Percentiles rank a stretch among this genome's conserved stretches.
phyloP scores from a whole-genome alignment of 208 protist genomes.

The Phytomonas serpens region DNA sequence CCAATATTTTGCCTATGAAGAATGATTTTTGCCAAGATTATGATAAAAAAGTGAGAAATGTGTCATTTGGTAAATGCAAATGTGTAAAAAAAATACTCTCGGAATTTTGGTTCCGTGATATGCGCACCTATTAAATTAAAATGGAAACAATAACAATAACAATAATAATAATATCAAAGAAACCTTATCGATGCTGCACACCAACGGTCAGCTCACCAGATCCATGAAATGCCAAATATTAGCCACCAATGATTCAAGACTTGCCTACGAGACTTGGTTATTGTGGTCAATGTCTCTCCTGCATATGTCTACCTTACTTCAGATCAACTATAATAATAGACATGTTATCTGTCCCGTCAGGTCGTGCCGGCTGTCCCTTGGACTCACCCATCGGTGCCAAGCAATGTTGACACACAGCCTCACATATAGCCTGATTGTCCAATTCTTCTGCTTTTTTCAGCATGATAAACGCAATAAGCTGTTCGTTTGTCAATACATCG shows the following conservation, averaged over 20 bases:
- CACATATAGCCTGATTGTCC: constrained; percentile 51
- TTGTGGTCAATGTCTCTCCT: not conserved
- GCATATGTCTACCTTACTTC: constrained; percentile 15
- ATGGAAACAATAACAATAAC: not conserved
- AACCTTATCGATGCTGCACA: not conserved
- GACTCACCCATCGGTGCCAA: constrained; percentile 37
- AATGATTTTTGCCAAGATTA: not conserved
- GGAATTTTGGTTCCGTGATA: not conserved
- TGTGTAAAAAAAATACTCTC: not conserved
- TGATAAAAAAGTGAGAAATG: not conserved
- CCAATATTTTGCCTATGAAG: not conserved
- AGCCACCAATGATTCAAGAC: not conserved
- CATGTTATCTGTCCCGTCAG: constrained; percentile 86
- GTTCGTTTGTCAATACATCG: constrained; percentile 77
- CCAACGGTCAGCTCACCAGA: not conserved
- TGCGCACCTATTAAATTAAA: not conserved
- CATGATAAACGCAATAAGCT: constrained; percentile 59
- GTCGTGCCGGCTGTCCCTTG: constrained; percentile 24
- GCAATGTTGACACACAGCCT: constrained; percentile 58
- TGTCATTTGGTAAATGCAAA: not conserved
- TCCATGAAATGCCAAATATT: not conserved
- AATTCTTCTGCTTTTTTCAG: constrained; percentile 10
- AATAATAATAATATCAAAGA: constrained; percentile 5
- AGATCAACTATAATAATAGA: constrained; percentile 82
- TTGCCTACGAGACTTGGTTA: not conserved